Percentiles rank a stretch among this genome's conserved stretches.
These are phyloP conservation scores for Ogataea polymorpha DNA, from an alignment of 805 yeast species.

Conservation along the genomic window DNA sequence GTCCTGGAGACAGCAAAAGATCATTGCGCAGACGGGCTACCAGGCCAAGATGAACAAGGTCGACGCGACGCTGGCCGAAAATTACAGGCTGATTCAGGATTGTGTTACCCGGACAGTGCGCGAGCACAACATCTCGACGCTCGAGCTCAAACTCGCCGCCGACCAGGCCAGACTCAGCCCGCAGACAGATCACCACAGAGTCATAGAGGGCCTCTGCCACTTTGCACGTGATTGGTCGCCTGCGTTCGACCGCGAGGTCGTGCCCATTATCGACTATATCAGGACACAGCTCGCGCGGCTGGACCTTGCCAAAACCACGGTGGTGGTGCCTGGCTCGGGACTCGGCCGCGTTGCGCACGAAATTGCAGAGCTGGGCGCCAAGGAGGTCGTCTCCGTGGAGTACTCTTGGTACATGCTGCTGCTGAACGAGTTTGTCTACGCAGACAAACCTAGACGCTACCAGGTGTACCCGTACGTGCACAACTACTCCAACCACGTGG, in stretches of 20 bases:
- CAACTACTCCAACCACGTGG: conserved; percentile 62
- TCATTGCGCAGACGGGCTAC: conserved; percentile 54
- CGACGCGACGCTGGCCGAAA: conserved; percentile 45
- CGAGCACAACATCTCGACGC: conserved; percentile 35
- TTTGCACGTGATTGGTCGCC: conserved; percentile 74
- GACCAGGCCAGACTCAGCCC: conserved; percentile 14
- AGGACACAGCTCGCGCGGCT: conserved; percentile 36
- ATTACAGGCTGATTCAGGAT: conserved; percentile 44
- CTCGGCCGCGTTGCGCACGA: conserved; percentile 75
- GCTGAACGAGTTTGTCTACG: conserved; percentile 58
- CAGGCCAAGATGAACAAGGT: conserved; percentile 46
- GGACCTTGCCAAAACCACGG: conserved; percentile 37
- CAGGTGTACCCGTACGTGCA: conserved; percentile 54
- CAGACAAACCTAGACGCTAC: conserved; percentile 17
- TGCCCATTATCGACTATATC: conserved; percentile 55
- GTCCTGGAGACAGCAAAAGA: conserved; percentile 54
- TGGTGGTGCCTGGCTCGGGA: conserved; percentile 87
- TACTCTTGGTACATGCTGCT: conserved; percentile 72
- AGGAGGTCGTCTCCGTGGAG: conserved; percentile 67
- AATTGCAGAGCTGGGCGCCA: conserved; percentile 38
- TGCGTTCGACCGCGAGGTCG: conserved; percentile 44
- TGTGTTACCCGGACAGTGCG: conserved; percentile 40
- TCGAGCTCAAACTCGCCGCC: conserved; percentile 42
- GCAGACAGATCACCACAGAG: conserved; percentile 38
- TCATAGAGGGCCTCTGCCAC: conserved; percentile 72